Conservation (phyloP, 2,329 filamentous ascomycete genomes). For the Neospermospora avenae region DNA sequence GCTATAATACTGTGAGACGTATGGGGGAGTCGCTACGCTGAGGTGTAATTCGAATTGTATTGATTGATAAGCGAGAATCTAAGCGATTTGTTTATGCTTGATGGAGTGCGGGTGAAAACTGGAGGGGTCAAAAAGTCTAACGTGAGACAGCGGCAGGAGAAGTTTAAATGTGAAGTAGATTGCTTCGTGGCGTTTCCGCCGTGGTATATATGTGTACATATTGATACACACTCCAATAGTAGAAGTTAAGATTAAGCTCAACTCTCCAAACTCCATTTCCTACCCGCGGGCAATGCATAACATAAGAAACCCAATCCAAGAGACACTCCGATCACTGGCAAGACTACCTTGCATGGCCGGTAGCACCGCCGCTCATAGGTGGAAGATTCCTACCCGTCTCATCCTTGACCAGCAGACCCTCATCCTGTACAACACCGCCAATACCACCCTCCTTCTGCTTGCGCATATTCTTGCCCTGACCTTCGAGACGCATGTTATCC, state of each 20-base stretch:
- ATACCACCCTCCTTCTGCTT: constrained; percentile 15
- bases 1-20: neutral
- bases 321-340: no score
- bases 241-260: no score
- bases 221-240: no score
- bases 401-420: constrained; percentile 6
- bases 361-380: neutral
- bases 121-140: no score
- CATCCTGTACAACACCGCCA: constrained; percentile 12
- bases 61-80: neutral
- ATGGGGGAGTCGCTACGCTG: neutral
- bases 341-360: neutral
- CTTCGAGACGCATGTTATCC: constrained; percentile 22
- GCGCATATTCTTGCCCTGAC: constrained; percentile 16
- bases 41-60: neutral
- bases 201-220: no score
- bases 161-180: no score
- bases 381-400: neutral
- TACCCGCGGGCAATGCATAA: no score
- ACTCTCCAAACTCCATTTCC: neutral
- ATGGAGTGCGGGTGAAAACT: no score
- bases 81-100: no score
- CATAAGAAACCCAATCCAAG: no score
- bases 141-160: no score
- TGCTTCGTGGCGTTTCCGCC: no score